Base-by-base conservation (phyloP, 2,329 filamentous ascomycete genomes). In the Fusarium coffeatum region DNA sequence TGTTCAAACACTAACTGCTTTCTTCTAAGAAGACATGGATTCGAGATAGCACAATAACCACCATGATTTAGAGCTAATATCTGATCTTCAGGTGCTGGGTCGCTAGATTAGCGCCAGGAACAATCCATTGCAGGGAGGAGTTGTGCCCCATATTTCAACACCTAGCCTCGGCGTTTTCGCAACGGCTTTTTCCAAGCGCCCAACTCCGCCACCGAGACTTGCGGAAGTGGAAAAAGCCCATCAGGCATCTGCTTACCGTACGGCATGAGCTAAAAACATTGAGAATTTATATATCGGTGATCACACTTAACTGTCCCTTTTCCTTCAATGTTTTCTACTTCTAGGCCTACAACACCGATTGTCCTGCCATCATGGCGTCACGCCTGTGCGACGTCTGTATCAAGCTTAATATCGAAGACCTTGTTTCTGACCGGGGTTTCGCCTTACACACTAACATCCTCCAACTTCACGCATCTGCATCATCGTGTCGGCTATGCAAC, bases 311-410 rank as follows among this genome's bases (percentile, higher is more conserved):
- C n/a, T n/a, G n/a, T n/a, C n/a, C n/a, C n/a, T n/a, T n/a, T n/a
- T n/a, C n/a, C n/a, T n/a, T n/a, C n/a, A n/a, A n/a, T n/a, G n/a
- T n/a, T n/a, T n/a, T n/a, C n/a, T n/a, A n/a, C n/a, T n/a, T n/a
- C n/a, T n/a, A n/a, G n/a, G 32, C 16, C 16, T 18, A 18, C 15
- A 8, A 16, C n/a, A 48, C 6, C 47, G 34, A 2, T 23, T 16
- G 11, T 23, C 30, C 4, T 32, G 0, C 3, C 18, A 15, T 3
- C 11, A 49, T 34, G 28, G 5, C 0, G 11, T n/a, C 28, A 16
- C 2, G 16, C 6, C 40, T 62, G 3, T 62, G 59, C 28, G 18
- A 16, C 10, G n/a, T n/a, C 8, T 62, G 59, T n/a, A 12, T 15
- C 16, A 32, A n/a, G 2, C 22, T 62, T 0, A 62, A 30, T 20